Conservation (phyloP, 1,139 yeast genomes). For the Debaryomycetaceae sp. region DNA sequence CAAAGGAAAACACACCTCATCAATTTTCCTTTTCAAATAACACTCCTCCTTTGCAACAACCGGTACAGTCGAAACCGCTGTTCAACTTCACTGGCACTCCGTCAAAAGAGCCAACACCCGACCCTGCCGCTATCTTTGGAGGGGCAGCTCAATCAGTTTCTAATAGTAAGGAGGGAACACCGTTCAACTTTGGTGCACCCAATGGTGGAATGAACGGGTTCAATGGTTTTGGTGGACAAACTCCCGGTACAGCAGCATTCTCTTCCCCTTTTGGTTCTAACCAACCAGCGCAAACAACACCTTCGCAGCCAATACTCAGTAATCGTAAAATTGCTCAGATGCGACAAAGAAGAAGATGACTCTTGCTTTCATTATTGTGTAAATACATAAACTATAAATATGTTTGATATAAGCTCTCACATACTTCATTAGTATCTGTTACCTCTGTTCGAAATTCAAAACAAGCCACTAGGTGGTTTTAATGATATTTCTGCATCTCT, state of each 20-base stretch:
- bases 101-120: conserved; percentile 22
- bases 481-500: too few species aligned
- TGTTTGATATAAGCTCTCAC: too few species aligned
- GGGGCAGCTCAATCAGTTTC: conserved; percentile 3
- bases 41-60: background rate
- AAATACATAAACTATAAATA: background rate
- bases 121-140: conserved; percentile 24
- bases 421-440: too few species aligned
- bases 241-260: conserved; percentile 1
- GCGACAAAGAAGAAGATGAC: conserved; percentile 24
- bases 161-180: conserved; percentile 9
- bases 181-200: conserved; percentile 4
- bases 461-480: too few species aligned
- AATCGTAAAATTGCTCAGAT: conserved; percentile 28
- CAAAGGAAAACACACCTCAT: background rate
- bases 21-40: background rate
- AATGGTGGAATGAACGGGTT: background rate
- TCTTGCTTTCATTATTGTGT: background rate
- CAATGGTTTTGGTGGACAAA: background rate
- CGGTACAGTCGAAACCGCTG: conserved; percentile 6
- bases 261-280: conserved; percentile 4
- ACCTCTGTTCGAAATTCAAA: too few species aligned
- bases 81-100: conserved; percentile 16
- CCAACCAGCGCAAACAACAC: conserved; percentile 8
- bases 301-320: conserved; percentile 14